Percentiles rank a stretch among this genome's conserved stretches.
Evolutionary conservation across 2,329 filamentous ascomycete species (phyloP).

Genomic region (Penicillium paneum): DNA sequence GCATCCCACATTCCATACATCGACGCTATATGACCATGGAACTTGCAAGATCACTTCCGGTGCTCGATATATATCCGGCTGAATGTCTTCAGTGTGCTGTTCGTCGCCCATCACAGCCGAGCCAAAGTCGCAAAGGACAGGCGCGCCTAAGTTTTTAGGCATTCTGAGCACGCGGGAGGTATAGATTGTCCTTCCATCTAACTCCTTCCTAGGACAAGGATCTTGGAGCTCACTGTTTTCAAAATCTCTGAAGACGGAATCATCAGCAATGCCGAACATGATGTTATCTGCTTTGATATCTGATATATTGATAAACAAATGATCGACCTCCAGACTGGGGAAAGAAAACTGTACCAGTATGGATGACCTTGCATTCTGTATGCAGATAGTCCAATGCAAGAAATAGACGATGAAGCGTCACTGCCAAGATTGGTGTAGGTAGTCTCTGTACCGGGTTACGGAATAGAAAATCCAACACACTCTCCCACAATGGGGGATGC

Average conservation of each 20-base stretch:
- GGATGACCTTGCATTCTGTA: conserved; percentile 13
- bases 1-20: conserved; percentile 54
- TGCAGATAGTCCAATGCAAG: conserved; percentile 15
- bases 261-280: conserved; percentile 43
- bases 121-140: conserved; percentile 52
- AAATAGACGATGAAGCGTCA: conserved; percentile 13
- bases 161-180: conserved; percentile 40
- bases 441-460: conserved; percentile 43
- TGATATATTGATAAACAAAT: conserved; percentile 13
- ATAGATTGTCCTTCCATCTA: conserved; percentile 45
- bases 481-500: conserved; percentile 46
- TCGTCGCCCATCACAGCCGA: conserved; percentile 41
- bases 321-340: background rate
- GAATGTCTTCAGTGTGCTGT: conserved; percentile 30
- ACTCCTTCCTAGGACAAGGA: conserved; percentile 44
- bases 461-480: conserved; percentile 37
- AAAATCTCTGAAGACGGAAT: conserved; percentile 42
- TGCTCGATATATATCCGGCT: conserved; percentile 37
- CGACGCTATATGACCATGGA: conserved; percentile 48
- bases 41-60: conserved; percentile 48
- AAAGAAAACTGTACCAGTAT: conserved; percentile 1
- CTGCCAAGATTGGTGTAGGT: conserved; percentile 10
- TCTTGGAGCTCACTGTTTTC: conserved; percentile 27
- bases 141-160: conserved; percentile 29
- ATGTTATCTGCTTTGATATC: conserved; percentile 51